Percentiles rank a stretch among this genome's conserved stretches.
These are phyloP conservation scores for Acanthamoeba lenticulata DNA, from an alignment of 208 protist species.

Conservation along the genomic window DNA sequence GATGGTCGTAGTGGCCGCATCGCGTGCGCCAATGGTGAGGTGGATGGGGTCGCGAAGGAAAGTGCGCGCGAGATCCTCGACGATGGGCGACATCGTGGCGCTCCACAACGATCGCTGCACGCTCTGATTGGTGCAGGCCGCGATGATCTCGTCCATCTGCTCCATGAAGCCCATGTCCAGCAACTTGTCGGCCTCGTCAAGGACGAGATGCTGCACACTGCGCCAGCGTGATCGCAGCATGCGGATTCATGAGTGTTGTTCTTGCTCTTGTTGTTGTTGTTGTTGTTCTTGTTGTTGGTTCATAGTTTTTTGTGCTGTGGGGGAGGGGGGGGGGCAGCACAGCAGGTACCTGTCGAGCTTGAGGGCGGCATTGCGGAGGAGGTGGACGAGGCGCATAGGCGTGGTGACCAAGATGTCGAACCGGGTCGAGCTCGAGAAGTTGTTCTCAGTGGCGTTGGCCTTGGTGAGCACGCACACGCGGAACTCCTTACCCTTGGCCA, in stretches of 20 bases:
- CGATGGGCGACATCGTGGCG: constrained; percentile 60
- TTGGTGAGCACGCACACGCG: constrained; percentile 75
- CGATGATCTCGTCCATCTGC: constrained; percentile 91
- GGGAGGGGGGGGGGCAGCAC: neutral
- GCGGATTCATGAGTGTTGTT: too few species aligned
- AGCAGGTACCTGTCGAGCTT: constrained; percentile 14
- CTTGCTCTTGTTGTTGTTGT: too few species aligned
- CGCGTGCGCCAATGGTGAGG: constrained; percentile 93
- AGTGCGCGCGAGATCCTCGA: constrained; percentile 91
- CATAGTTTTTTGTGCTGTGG: neutral
- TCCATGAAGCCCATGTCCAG: constrained; percentile 91
- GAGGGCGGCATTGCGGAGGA: constrained; percentile 2
- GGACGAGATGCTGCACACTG: constrained; percentile 88
- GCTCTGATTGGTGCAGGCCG: constrained; percentile 84
- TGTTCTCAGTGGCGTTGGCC: neutral
- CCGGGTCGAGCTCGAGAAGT: neutral
- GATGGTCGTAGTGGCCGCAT: constrained; percentile 79
- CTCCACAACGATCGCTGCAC: constrained; percentile 69
- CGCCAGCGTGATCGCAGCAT: neutral
- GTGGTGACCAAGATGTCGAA: constrained; percentile 83
- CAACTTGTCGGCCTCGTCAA: constrained; percentile 98
- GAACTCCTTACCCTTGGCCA: constrained; percentile 66
- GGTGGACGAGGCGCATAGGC: constrained; percentile 80
- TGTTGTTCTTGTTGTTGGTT: neutral
- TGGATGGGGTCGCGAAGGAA: constrained; percentile 93